Evolutionary conservation across 2,329 filamentous ascomycete genomes (phyloP).

Genomic region (Neonectria punicea): DNA sequence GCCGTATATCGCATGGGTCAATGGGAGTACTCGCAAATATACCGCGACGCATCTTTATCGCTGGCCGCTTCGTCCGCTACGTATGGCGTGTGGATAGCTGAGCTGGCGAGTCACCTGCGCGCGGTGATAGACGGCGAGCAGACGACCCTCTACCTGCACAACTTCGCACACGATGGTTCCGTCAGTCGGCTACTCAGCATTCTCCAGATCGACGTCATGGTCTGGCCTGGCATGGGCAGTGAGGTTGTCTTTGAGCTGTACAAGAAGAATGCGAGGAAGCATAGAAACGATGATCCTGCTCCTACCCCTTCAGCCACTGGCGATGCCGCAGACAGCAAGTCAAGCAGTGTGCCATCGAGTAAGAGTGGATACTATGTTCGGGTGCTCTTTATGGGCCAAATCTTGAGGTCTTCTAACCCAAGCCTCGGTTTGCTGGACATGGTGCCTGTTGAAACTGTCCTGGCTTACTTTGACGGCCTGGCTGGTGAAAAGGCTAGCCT

Average conservation of each 20-base stretch:
- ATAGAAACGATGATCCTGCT: not conserved
- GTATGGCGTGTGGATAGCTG: constrained; percentile 79
- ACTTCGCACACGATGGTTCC: constrained; percentile 83
- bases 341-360: not conserved
- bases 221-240: constrained; percentile 85
- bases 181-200: constrained; percentile 73
- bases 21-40: constrained; percentile 84
- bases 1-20: constrained; percentile 79
- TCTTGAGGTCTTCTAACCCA: constrained; percentile 75
- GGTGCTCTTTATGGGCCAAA: constrained; percentile 76
- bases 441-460: constrained; percentile 71
- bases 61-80: constrained; percentile 70
- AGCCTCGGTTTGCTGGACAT: constrained; percentile 76
- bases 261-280: constrained; percentile 45
- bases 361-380: constrained; percentile 63
- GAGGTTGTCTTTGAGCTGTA: constrained; percentile 83
- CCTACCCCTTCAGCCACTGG: not conserved
- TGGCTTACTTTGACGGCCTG: constrained; percentile 78
- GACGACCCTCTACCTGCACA: constrained; percentile 71
- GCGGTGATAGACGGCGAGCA: constrained; percentile 56
- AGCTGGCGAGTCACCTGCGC: constrained; percentile 74
- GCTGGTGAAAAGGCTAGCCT: constrained; percentile 64
- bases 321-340: not conserved
- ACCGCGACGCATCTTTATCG: constrained; percentile 72
- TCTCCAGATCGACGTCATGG: constrained; percentile 76